Conservation (phyloP, 306 rosid genomes). For the Quercus cerris region DNA sequence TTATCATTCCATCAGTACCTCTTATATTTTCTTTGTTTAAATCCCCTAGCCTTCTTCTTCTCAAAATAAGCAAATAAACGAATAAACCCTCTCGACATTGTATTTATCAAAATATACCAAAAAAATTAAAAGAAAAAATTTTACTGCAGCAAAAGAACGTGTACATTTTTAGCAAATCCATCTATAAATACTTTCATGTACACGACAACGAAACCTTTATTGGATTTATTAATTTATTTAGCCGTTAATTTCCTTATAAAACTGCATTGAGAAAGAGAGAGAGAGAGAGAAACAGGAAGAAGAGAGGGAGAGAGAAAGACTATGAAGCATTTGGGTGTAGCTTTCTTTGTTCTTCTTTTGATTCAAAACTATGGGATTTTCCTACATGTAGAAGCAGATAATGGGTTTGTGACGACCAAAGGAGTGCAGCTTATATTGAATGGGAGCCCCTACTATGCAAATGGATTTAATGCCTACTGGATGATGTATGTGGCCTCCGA, state of each 20-base stretch:
- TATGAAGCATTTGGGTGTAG: constrained; percentile 39
- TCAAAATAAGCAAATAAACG: too few species aligned
- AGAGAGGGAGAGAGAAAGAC: neutral
- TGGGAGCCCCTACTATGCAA: constrained; percentile 72
- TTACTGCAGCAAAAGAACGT: too few species aligned
- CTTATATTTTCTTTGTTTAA: too few species aligned
- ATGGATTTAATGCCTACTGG: constrained; percentile 99
- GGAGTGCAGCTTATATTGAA: constrained; percentile 69
- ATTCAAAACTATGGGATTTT: constrained; percentile 17
- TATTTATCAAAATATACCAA: too few species aligned
- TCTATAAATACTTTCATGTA: neutral
- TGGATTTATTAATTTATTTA: neutral
- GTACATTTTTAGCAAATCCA: neutral
- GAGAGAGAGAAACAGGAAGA: neutral
- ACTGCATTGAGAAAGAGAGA: neutral
- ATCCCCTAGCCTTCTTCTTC: too few species aligned
- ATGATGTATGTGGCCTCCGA: constrained; percentile 84
- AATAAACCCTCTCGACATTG: too few species aligned
- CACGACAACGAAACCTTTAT: neutral
- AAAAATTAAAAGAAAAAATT: too few species aligned
- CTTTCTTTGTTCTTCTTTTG: constrained; percentile 31
- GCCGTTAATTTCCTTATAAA: too few species aligned
- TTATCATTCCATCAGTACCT: too few species aligned
- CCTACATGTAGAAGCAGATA: constrained; percentile 39
- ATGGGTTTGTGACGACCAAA: constrained; percentile 62